Percentiles rank a stretch among this genome's conserved stretches.
These are phyloP conservation scores for Mycena vitilis DNA, from an alignment of 768 basidiomycete species.

Conservation along the genomic window DNA sequence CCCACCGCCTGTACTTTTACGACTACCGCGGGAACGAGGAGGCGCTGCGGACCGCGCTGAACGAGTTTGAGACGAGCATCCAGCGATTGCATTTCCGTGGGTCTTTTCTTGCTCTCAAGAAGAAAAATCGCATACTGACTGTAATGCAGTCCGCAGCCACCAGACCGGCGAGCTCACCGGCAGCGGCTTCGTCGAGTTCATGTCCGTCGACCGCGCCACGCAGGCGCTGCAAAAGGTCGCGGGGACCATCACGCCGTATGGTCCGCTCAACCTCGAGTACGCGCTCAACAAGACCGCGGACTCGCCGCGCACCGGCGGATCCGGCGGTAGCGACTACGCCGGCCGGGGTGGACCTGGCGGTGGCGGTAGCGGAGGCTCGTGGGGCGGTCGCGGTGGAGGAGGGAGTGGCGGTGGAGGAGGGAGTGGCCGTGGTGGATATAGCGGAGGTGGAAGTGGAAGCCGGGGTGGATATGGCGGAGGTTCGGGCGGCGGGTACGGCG, in stretches of 20 bases:
- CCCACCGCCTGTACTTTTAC: conserved; percentile 45
- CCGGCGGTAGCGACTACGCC: neutral
- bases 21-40: conserved; percentile 43
- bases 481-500: neutral
- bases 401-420: neutral
- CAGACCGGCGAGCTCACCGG: conserved; percentile 44
- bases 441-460: neutral
- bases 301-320: neutral
- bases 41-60: conserved; percentile 43
- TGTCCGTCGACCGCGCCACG: conserved; percentile 55
- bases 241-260: conserved; percentile 49
- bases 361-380: no score
- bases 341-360: no score
- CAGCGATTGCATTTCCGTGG: conserved; percentile 31
- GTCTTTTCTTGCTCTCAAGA: conserved; percentile 15
- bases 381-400: no score
- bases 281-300: conserved; percentile 39
- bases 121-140: neutral
- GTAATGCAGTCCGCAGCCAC: conserved; percentile 51
- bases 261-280: conserved; percentile 55
- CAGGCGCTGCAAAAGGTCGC: conserved; percentile 59
- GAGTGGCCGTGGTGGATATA: conserved; percentile 4
- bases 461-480: neutral
- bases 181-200: conserved; percentile 68
- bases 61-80: conserved; percentile 35